phyloP scores from a whole-genome alignment of 2,329 filamentous ascomycete genomes.

The Pseudogymnoascus sp. region DNA sequence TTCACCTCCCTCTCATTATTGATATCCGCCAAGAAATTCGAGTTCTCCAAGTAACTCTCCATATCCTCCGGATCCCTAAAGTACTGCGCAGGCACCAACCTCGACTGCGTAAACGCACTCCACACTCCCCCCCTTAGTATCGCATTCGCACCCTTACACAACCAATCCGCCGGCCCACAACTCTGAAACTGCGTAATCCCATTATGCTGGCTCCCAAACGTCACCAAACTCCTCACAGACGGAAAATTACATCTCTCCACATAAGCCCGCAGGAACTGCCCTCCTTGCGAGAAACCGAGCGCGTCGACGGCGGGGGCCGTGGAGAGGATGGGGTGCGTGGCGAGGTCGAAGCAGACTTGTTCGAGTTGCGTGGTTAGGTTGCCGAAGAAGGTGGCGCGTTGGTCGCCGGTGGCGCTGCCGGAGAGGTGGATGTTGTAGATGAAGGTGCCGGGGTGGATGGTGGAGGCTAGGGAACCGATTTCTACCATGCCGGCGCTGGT shows the following conservation, averaged over 20 bases:
- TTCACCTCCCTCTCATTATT: slow-evolving; percentile 81
- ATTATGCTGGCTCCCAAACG: slow-evolving; percentile 65
- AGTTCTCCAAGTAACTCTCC: slow-evolving; percentile 65
- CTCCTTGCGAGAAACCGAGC: slow-evolving; percentile 90
- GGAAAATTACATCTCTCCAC: slow-evolving; percentile 70
- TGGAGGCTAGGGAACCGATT: slow-evolving; percentile 62
- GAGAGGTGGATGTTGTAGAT: slow-evolving; percentile 71
- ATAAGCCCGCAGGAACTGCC: slow-evolving; percentile 88
- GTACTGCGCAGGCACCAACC: slow-evolving; percentile 89
- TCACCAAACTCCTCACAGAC: slow-evolving; percentile 54
- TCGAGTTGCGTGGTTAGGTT: slow-evolving; percentile 74
- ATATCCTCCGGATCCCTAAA: slow-evolving; percentile 66
- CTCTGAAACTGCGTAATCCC: slow-evolving; percentile 77
- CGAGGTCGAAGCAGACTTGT: slow-evolving; percentile 68
- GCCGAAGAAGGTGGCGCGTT: slow-evolving; percentile 79
- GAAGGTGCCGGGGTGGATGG: slow-evolving; percentile 71
- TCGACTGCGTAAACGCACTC: slow-evolving; percentile 65
- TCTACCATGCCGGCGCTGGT: slow-evolving; percentile 63
- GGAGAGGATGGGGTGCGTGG: slow-evolving; percentile 67
- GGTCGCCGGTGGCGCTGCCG: slow-evolving; percentile 55
- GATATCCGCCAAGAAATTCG: slow-evolving; percentile 87
- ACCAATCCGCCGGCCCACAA: slow-evolving; percentile 63
- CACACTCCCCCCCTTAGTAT: slow-evolving; percentile 75
- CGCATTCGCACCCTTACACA: slow-evolving; percentile 73
- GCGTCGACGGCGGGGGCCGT: slow-evolving; percentile 80